Evolutionary conservation across 2,329 filamentous ascomycete genomes (phyloP).

Genomic region (Sclerotinia trifoliorum): DNA sequence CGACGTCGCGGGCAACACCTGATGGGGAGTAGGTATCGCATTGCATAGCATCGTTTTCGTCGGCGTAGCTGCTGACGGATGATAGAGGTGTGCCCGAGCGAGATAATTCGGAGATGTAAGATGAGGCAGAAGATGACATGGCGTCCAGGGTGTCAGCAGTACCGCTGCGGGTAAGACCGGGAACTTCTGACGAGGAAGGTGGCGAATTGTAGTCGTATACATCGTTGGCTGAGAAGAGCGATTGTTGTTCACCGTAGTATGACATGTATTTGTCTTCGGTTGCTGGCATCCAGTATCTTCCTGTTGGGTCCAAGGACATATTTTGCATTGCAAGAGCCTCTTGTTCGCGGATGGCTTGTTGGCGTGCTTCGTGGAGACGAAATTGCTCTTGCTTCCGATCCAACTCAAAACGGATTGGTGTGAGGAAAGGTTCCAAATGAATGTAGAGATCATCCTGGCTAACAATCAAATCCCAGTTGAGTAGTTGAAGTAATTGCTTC

Average conservation of each 20-base stretch:
- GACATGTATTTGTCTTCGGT: slow-evolving; percentile 22
- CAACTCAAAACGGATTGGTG: slow-evolving; percentile 70
- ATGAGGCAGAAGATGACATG: slow-evolving; percentile 39
- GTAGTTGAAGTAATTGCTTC: slow-evolving; percentile 91
- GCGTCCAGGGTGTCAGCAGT: slow-evolving; percentile 36
- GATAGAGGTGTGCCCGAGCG: slow-evolving; percentile 40
- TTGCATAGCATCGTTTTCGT: slow-evolving; percentile 24
- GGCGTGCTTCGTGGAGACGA: slow-evolving; percentile 29
- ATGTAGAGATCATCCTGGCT: slow-evolving; percentile 80
- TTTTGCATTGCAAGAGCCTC: slow-evolving; percentile 31
- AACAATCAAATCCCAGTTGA: slow-evolving; percentile 93
- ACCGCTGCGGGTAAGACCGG: slow-evolving; percentile 39
- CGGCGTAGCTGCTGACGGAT: slow-evolving; percentile 37
- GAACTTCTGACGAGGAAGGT: slow-evolving; percentile 41
- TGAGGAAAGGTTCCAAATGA: slow-evolving; percentile 84
- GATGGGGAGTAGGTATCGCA: slow-evolving; percentile 22
- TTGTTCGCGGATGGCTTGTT: slow-evolving; percentile 27
- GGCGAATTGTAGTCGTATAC: slow-evolving; percentile 36
- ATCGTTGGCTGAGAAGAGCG: slow-evolving; percentile 28
- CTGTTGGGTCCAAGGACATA: slow-evolving; percentile 28
- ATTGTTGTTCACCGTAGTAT: slow-evolving; percentile 27
- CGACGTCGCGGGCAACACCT: slow-evolving; percentile 32
- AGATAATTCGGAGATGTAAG: slow-evolving; percentile 38
- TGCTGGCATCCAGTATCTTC: slow-evolving; percentile 34
- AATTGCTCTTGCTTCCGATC: slow-evolving; percentile 33